These are phyloP conservation scores for Thozetella sp. DNA, from an alignment of 495 filamentous ascomycete species.

Conservation along the genomic window DNA sequence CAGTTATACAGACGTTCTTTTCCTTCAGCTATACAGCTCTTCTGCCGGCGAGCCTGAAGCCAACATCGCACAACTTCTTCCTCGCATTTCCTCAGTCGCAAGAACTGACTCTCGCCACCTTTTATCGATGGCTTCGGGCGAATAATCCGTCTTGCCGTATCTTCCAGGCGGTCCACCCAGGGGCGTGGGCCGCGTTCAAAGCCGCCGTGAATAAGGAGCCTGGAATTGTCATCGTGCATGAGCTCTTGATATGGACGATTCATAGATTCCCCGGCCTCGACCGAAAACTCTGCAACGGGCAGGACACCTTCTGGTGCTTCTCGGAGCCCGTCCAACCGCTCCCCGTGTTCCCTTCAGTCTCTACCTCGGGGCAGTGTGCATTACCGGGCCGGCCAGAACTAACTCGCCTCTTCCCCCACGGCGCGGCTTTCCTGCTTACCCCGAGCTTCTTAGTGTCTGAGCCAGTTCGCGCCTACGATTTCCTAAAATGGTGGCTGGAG, in stretches of 20 bases:
- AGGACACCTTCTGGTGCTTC: slow-evolving; percentile 31
- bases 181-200: slow-evolving; percentile 27
- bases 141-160: slow-evolving; percentile 26
- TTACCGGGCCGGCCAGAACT: slow-evolving; percentile 28
- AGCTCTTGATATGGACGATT: slow-evolving; percentile 24
- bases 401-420: slow-evolving; percentile 59
- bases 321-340: slow-evolving; percentile 19
- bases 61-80: slow-evolving; percentile 19
- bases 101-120: neutral
- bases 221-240: slow-evolving; percentile 36
- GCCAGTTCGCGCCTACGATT: slow-evolving; percentile 44
- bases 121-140: slow-evolving; percentile 27
- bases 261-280: slow-evolving; percentile 24
- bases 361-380: neutral
- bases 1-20: slow-evolving; percentile 23
- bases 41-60: slow-evolving; percentile 13
- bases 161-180: slow-evolving; percentile 16
- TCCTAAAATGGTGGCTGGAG: slow-evolving; percentile 59
- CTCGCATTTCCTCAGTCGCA: slow-evolving; percentile 24
- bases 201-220: slow-evolving; percentile 3
- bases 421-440: slow-evolving; percentile 61
- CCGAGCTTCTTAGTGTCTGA: slow-evolving; percentile 62
- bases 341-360: slow-evolving; percentile 23
- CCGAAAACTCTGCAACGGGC: slow-evolving; percentile 8
- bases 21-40: slow-evolving; percentile 22